These are phyloP conservation scores for Chaetomium olivaceum DNA, from an alignment of 2,329 filamentous ascomycete genomes.

Conservation along the genomic window DNA sequence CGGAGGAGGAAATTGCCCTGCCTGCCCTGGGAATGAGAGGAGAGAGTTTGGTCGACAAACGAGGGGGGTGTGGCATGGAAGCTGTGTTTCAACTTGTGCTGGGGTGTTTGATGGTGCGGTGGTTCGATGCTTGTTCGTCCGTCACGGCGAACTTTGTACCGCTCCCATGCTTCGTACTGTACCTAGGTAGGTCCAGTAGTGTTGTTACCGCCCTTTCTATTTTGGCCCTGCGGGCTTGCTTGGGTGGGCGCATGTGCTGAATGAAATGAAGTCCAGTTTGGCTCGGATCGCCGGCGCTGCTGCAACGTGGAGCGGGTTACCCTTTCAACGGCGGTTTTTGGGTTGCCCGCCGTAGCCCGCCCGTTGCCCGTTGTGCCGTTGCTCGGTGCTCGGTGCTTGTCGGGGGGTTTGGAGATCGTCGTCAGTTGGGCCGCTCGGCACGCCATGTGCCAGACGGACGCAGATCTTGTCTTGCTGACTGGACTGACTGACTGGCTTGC, in stretches of 20 bases:
- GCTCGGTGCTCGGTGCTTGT: not conserved
- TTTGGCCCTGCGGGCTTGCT: too few relatives aligned
- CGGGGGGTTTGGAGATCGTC: constrained; percentile 9
- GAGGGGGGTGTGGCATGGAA: not conserved
- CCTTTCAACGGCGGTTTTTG: not conserved
- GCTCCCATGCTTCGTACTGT: too few relatives aligned
- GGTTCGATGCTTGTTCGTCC: not conserved
- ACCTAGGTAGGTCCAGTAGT: too few relatives aligned
- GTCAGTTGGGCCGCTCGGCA: constrained; percentile 1
- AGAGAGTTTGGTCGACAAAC: not conserved
- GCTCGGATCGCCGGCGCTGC: not conserved
- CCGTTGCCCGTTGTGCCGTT: not conserved
- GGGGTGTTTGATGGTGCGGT: not conserved
- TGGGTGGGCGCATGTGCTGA: not conserved
- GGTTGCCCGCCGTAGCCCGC: not conserved
- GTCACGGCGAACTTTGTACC: not conserved
- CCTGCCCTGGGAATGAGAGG: not conserved
- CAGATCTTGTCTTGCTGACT: constrained; percentile 11
- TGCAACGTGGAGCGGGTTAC: not conserved
- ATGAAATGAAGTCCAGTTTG: not conserved
- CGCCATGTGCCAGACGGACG: constrained; percentile 1
- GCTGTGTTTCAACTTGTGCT: not conserved
- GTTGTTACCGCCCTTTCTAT: too few relatives aligned
- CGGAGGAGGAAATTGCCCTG: too few relatives aligned
- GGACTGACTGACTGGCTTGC: too few relatives aligned